A percentile compares a stretch with the other conserved stretches of the same genome.
phyloP scores from a whole-genome alignment of 768 basidiomycete species.

The Suillus bovinus region DNA sequence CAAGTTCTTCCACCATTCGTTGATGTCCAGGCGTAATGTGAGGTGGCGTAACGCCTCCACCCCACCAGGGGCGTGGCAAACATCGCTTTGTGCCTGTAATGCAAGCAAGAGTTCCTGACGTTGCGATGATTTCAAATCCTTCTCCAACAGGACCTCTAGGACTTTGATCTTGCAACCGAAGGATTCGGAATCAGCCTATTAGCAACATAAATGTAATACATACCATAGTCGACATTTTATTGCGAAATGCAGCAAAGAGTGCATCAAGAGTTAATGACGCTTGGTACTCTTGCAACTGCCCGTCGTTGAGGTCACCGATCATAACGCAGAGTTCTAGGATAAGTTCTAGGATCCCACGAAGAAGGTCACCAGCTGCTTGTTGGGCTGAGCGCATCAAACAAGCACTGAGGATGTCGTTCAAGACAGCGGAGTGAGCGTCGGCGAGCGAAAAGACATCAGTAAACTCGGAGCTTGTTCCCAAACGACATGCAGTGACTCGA shows the following conservation, averaged over 20 bases:
- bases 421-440: slow-evolving; percentile 59
- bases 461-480: slow-evolving; percentile 36
- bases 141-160: slow-evolving; percentile 58
- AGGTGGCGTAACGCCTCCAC: slow-evolving; percentile 56
- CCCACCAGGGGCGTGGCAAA: slow-evolving; percentile 47
- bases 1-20: slow-evolving; percentile 55
- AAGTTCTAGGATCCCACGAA: slow-evolving; percentile 61
- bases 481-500: slow-evolving; percentile 33
- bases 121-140: slow-evolving; percentile 31
- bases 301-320: slow-evolving; percentile 58
- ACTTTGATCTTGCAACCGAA: slow-evolving; percentile 49
- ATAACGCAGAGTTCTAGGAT: slow-evolving; percentile 69
- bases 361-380: slow-evolving; percentile 59
- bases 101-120: slow-evolving; percentile 23
- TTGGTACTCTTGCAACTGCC: slow-evolving; percentile 59
- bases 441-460: slow-evolving; percentile 77
- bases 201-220: slow-evolving; percentile 24
- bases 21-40: slow-evolving; percentile 51
- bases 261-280: slow-evolving; percentile 59
- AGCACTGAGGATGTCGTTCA: slow-evolving; percentile 76
- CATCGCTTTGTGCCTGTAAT: slow-evolving; percentile 28
- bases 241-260: slow-evolving; percentile 52
- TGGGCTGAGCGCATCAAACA: slow-evolving; percentile 74
- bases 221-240: slow-evolving; percentile 60
- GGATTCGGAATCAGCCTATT: not conserved